Evolutionary conservation across 2,329 filamentous ascomycete species (phyloP), one percentile per base, ranked within the genome.

Genomic region (Sporothrix mexicana): DNA sequence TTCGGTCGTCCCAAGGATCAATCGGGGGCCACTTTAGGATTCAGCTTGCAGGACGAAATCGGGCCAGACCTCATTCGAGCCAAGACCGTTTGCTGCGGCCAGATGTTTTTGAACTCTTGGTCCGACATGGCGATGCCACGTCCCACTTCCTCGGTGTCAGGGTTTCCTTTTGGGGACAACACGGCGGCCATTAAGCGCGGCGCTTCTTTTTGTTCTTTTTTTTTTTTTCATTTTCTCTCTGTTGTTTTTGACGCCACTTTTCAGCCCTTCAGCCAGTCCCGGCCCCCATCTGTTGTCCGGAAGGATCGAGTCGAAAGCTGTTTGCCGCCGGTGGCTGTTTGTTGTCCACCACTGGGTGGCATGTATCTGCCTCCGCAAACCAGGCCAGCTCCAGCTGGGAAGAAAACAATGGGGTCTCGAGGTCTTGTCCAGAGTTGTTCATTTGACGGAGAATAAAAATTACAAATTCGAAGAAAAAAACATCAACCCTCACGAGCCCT

Each of bases 1-100:
- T 49, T 49, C 20, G 64, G 15, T 3, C 8, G 49, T 15, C 64
- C 64, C 64, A 67, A 51, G 64, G 23, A 36, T 67, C 64, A 67
- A 8, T 7, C 30, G 7, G 7, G 30, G 30, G 7, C 30, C 30
- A 36, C 30, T 36, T 36, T 36, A 36, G 30, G 30, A 36, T 36
- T 36, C 30, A 36, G 30, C 64, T 66, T 30, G 45, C 64, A 51
- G 64, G 62, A 51, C 23, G 23, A 30, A 12, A 51, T 67, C 45
- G 23, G 43, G 45, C 41, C 61, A 66, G 61, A 23, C 61, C 41
- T 3, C 15, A 36, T 36, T 36, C 30, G 7, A 36, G 30, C 7
- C 30, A 36, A 36, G 30, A 36, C 30, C 30, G 5, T 36, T 36
- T 36, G n/a, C 20, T 66, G 61, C 61, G 61, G 41, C 61, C n/a